These are phyloP conservation scores for Rhizoclosmatium globosum DNA, from an alignment of 192 early-diverging fungal genomes.

Conservation along the genomic window DNA sequence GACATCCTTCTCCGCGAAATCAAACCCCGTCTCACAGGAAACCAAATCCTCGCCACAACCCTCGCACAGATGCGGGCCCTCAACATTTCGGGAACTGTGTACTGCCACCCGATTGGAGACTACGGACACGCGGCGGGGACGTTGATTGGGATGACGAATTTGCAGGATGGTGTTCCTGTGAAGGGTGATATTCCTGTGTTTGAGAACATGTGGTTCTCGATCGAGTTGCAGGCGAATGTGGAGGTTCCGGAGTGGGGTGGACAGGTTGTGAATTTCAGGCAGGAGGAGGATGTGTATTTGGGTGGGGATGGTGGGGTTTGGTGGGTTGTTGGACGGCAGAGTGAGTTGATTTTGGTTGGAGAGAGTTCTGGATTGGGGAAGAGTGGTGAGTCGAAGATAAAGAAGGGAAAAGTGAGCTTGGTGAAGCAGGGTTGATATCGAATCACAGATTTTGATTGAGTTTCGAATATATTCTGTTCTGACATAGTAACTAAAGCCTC, in stretches of 20 bases:
- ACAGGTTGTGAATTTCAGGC: conserved; percentile 29
- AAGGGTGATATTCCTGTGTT: conserved; percentile 27
- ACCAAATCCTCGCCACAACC: conserved; percentile 4
- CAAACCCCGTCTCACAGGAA: conserved; percentile 15
- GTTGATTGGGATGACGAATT: conserved; percentile 38
- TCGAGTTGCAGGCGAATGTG: conserved; percentile 36
- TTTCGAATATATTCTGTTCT: too few relatives aligned
- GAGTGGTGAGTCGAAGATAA: too few relatives aligned
- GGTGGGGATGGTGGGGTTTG: conserved; percentile 5
- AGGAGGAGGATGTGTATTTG: conserved; percentile 34
- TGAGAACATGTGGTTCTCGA: conserved; percentile 26
- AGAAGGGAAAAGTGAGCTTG: too few relatives aligned
- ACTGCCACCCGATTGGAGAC: conserved; percentile 40
- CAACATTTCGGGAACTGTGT: conserved; percentile 27
- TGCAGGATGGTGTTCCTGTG: conserved; percentile 34
- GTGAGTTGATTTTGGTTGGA: conserved; percentile 17
- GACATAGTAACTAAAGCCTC: too few relatives aligned
- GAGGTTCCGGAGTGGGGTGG: conserved; percentile 17
- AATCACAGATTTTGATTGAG: too few relatives aligned
- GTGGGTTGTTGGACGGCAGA: conserved; percentile 32
- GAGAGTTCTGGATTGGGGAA: neutral
- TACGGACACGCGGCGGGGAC: conserved; percentile 31
- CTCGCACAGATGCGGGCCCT: neutral
- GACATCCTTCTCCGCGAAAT: conserved; percentile 33
- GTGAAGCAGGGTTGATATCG: too few relatives aligned